Evolutionary conservation across 2,329 filamentous ascomycete genomes (phyloP).

Genomic region (Phyllosticta citribraziliensis): DNA sequence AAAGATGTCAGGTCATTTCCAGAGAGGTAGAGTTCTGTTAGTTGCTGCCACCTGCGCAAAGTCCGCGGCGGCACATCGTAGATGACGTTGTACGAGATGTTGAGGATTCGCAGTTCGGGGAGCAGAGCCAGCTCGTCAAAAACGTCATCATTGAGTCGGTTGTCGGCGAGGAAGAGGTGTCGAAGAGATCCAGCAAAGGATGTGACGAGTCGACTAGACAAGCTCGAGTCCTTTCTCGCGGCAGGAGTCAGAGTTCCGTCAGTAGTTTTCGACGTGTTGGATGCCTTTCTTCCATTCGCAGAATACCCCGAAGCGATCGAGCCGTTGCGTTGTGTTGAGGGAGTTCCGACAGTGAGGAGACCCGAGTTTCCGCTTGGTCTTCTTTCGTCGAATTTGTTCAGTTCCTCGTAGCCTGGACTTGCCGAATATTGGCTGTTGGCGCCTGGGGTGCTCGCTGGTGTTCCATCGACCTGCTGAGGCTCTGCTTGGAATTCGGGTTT

Average conservation of each 20-base stretch:
- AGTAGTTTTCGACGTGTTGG: slow-evolving; percentile 60
- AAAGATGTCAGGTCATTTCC: slow-evolving; percentile 88
- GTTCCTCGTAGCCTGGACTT: slow-evolving; percentile 68
- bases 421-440: slow-evolving; percentile 7
- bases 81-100: slow-evolving; percentile 89
- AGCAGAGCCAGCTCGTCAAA: slow-evolving; percentile 84
- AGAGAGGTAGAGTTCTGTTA: slow-evolving; percentile 87
- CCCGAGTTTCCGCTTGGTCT: slow-evolving; percentile 78
- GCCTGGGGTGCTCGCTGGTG: slow-evolving; percentile 34
- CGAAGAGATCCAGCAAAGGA: slow-evolving; percentile 83
- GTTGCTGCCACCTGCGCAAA: slow-evolving; percentile 78
- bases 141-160: slow-evolving; percentile 85
- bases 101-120: slow-evolving; percentile 75
- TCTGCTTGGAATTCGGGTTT: slow-evolving; percentile 11
- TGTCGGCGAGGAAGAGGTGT: slow-evolving; percentile 84
- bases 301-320: slow-evolving; percentile 76
- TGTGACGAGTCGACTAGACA: slow-evolving; percentile 67
- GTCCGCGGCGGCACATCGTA: slow-evolving; percentile 85
- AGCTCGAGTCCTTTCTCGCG: slow-evolving; percentile 76
- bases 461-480: slow-evolving; percentile 28
- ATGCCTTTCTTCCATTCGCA: slow-evolving; percentile 74
- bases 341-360: slow-evolving; percentile 67
- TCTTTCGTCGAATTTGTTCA: slow-evolving; percentile 54
- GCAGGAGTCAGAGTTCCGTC: slow-evolving; percentile 49
- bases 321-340: slow-evolving; percentile 57